phyloP scores from a whole-genome alignment of 1,284 basidiomycete species.

The Anthracocystis panici-leucophaei region DNA sequence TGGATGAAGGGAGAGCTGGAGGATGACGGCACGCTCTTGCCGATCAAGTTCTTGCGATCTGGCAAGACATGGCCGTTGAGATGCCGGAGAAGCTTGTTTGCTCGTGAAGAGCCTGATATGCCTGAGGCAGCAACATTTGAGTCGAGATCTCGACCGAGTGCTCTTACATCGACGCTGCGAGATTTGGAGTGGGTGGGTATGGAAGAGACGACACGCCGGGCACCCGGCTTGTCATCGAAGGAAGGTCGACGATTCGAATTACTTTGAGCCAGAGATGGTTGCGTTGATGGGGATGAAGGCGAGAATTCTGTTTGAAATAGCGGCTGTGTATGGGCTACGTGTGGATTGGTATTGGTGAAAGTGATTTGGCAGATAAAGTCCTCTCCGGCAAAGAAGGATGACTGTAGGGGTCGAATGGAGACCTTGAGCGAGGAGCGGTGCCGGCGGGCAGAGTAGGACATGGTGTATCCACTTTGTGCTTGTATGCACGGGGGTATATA shows the following conservation, averaged over 20 bases:
- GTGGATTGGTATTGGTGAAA: slow-evolving; percentile 80
- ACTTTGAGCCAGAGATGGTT: not conserved
- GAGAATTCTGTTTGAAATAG: slow-evolving; percentile 40
- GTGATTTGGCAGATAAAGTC: slow-evolving; percentile 84
- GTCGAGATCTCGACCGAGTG: slow-evolving; percentile 29
- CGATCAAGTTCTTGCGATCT: slow-evolving; percentile 32
- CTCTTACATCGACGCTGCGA: slow-evolving; percentile 49
- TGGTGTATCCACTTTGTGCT: not conserved
- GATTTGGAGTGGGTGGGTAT: slow-evolving; percentile 44
- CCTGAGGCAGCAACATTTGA: not conserved
- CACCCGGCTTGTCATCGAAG: slow-evolving; percentile 13
- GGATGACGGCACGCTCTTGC: slow-evolving; percentile 15
- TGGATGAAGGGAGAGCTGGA: slow-evolving; percentile 17
- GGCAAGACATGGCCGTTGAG: slow-evolving; percentile 33
- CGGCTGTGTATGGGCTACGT: slow-evolving; percentile 72
- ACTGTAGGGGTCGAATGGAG: slow-evolving; percentile 78
- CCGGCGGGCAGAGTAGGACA: slow-evolving; percentile 12
- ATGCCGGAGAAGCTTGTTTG: slow-evolving; percentile 19
- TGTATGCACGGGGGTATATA: slow-evolving; percentile 1
- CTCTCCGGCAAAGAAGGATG: slow-evolving; percentile 93
- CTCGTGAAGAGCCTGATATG: slow-evolving; percentile 6
- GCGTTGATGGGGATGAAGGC: slow-evolving; percentile 5
- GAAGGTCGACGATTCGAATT: slow-evolving; percentile 4
- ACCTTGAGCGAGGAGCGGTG: slow-evolving; percentile 68
- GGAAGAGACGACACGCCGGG: slow-evolving; percentile 34